Percentiles rank a stretch among this genome's conserved stretches.
Evolutionary conservation across 768 basidiomycete species (phyloP).

Genomic region (Kwoniella shandongensis): DNA sequence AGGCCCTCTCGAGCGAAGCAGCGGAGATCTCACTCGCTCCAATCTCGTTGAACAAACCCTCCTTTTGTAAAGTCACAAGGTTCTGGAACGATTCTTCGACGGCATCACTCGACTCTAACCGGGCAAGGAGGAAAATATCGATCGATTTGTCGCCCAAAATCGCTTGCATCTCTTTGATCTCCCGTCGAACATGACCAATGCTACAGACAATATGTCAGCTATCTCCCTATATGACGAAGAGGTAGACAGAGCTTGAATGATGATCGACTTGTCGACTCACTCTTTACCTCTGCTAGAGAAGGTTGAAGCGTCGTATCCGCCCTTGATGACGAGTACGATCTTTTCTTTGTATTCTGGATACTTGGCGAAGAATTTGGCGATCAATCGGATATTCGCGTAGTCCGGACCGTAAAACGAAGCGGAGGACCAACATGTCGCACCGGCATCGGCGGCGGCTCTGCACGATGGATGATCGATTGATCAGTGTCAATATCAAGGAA

Average conservation of each 20-base stretch:
- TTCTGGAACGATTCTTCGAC: constrained; percentile 58
- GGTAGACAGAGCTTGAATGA: too few species aligned
- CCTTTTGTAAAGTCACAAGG: constrained; percentile 59
- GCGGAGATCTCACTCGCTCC: constrained; percentile 41
- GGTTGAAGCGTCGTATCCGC: constrained; percentile 33
- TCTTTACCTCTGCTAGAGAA: constrained; percentile 18
- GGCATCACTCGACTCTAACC: constrained; percentile 54
- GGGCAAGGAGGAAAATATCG: constrained; percentile 59
- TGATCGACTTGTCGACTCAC: constrained; percentile 17
- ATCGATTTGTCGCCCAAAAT: constrained; percentile 62
- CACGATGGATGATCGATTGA: constrained; percentile 1
- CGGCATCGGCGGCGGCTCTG: constrained; percentile 50
- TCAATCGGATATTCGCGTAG: constrained; percentile 58
- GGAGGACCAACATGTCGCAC: constrained; percentile 49
- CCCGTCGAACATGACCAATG: constrained; percentile 58
- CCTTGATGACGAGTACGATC: constrained; percentile 61
- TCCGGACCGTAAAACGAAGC: constrained; percentile 64
- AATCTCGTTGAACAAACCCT: constrained; percentile 59
- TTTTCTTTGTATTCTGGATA: constrained; percentile 56
- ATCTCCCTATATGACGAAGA: too few species aligned
- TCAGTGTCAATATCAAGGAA: background rate
- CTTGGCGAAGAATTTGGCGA: constrained; percentile 60
- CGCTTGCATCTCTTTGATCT: constrained; percentile 58
- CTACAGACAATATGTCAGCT: constrained; percentile 17
- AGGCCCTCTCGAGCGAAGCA: constrained; percentile 57